phyloP scores from a whole-genome alignment of 2,329 filamentous ascomycete species.

The Xylaria sp. region DNA sequence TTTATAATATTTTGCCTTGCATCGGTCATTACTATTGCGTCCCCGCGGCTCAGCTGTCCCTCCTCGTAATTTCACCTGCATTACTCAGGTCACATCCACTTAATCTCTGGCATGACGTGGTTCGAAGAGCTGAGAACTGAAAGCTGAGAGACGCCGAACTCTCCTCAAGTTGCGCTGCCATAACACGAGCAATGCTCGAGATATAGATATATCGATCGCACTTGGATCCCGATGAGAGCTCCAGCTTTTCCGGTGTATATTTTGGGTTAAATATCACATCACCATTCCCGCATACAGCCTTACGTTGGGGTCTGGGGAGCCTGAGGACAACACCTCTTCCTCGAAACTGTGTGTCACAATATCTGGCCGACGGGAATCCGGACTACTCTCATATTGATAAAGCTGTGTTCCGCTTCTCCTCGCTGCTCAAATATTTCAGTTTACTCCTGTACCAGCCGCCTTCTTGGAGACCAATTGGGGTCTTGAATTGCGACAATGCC shows the following conservation, averaged over 20 bases:
- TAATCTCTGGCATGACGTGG: conserved; percentile 34
- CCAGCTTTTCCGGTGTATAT: conserved; percentile 7
- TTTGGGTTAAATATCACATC: conserved; percentile 14
- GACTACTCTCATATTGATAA: conserved; percentile 3
- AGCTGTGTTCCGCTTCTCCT: background rate
- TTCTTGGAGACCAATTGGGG: conserved; percentile 23
- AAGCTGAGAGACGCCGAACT: conserved; percentile 22
- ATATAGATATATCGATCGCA: conserved; percentile 5
- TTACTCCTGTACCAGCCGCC: conserved; percentile 12
- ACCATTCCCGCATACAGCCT: conserved; percentile 12
- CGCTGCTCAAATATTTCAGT: conserved; percentile 8
- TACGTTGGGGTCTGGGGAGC: background rate
- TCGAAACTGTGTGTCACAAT: conserved; percentile 23
- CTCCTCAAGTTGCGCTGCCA: background rate
- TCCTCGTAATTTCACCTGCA: conserved; percentile 28
- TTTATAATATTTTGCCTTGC: conserved; percentile 16
- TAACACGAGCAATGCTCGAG: conserved; percentile 3
- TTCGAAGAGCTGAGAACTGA: conserved; percentile 19
- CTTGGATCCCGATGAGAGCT: background rate
- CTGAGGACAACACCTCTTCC: conserved; percentile 17
- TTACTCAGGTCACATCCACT: conserved; percentile 36
- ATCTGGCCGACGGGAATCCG: conserved; percentile 4
- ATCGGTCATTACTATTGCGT: conserved; percentile 6
- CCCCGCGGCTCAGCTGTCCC: conserved; percentile 13
- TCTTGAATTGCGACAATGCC: conserved; percentile 50